phyloP scores from a whole-genome alignment of 257 asterid genomes.

The Cinchona pubescens region DNA sequence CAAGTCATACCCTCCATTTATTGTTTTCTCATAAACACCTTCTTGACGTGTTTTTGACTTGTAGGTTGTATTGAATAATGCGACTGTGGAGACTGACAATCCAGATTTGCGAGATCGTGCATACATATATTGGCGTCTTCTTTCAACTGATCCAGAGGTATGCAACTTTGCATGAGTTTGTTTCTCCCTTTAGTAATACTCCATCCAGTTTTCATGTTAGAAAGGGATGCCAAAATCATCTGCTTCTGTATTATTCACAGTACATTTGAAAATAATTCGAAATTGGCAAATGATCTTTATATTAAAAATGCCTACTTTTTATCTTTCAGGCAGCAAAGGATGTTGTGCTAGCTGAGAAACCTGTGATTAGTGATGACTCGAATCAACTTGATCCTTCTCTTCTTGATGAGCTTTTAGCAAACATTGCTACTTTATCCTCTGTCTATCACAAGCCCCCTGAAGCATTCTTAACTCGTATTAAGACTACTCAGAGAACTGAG shows the following conservation, averaged over 20 bases:
- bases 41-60: constrained; percentile 19
- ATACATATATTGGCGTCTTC: constrained; percentile 98
- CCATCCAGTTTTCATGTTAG: neutral
- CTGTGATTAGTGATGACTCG: constrained; percentile 94
- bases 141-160: constrained; percentile 99
- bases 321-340: constrained; percentile 93
- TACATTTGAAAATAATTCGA: too few relatives aligned
- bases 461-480: constrained; percentile 89
- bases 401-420: constrained; percentile 93
- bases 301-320: neutral
- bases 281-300: neutral
- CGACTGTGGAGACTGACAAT: constrained; percentile 97
- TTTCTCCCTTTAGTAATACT: neutral
- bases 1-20: neutral
- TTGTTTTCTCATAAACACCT: neutral
- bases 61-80: constrained; percentile 95
- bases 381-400: constrained; percentile 91
- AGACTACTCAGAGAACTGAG: constrained; percentile 76
- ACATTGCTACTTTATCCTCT: constrained; percentile 94
- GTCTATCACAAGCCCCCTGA: constrained; percentile 98
- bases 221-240: neutral
- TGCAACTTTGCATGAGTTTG: constrained; percentile 8
- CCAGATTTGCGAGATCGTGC: constrained; percentile 99
- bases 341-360: constrained; percentile 98
- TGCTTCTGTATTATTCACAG: neutral